Evolutionary conservation across 2,329 filamentous ascomycete genomes (phyloP), one percentile per base, ranked within the genome.

Genomic region (Neopestalotiopsis sp.): DNA sequence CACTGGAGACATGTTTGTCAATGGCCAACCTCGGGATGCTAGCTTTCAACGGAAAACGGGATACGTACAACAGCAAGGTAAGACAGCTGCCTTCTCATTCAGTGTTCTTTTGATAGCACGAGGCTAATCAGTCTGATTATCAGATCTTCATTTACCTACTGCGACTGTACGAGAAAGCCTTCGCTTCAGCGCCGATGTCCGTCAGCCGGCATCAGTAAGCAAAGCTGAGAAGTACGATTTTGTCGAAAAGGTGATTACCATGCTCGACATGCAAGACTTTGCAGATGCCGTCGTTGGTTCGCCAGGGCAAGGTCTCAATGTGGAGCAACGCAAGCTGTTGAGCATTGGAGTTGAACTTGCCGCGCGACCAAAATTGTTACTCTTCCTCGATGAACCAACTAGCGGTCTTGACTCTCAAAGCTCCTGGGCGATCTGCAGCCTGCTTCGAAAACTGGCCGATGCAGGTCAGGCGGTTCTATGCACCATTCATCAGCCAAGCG

Each of bases 361-460:
- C 24, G 91, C 91, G 2, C 92, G 91, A 78, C 91, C 91, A 4
- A 86, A 90, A 64, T 82, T 94, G 6, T 85, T 93, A 67, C 84
- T 94, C 40, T 93, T 93, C 84, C 84, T 94, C n/a, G 91, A 94
- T 74, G 92, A 94, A 76, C 92, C 92, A 3, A 94, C 91, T 2
- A 93, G 90, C 24, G 91, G 91, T 78, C 85, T 94, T n/a, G 91
- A 94, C 77, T 89, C 86, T 75, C 90, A 93, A 76, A 92, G 91
- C 1, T 91, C 91, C 1, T 93, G 90, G 89, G 89, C 90, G 69
- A 93, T 93, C 75, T 86, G 89, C 58, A 87, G 88, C 76, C 83
- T 94, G 9, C 84, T 94, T 66, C 87, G 91, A 71, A 93, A 92
- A 72, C 80, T 90, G 2, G 83, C 87, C 0, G 75, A 81, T 56